Conservation (phyloP, 805 yeast genomes). For the Nakazawaea peltata region DNA sequence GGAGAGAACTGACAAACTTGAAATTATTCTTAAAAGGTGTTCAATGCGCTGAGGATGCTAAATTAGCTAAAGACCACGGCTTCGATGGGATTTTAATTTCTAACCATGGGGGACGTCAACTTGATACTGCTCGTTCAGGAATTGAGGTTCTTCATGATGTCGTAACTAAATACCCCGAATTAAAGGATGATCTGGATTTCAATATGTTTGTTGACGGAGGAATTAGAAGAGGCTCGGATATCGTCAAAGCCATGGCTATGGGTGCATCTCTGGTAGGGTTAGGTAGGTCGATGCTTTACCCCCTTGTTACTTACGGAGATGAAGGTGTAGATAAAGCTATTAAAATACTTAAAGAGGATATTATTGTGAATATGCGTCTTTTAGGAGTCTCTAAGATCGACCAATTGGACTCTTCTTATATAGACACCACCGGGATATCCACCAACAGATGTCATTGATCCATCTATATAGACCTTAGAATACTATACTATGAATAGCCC, state of each 20-base stretch:
- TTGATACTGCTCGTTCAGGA: slow-evolving; percentile 23
- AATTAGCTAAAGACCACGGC: slow-evolving; percentile 22
- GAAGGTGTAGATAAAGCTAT: slow-evolving; percentile 42
- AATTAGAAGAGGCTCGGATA: slow-evolving; percentile 26
- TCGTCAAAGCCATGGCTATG: slow-evolving; percentile 24
- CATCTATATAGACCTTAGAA: too few relatives aligned
- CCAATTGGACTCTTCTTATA: neutral
- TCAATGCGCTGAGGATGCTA: slow-evolving; percentile 14
- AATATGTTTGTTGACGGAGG: slow-evolving; percentile 29
- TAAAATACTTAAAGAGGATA: slow-evolving; percentile 49
- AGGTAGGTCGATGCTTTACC: slow-evolving; percentile 19
- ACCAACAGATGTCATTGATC: too few relatives aligned
- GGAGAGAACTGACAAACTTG: neutral
- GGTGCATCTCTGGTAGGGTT: slow-evolving; percentile 30
- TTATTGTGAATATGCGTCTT: slow-evolving; percentile 60
- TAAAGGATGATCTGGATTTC: slow-evolving; percentile 26
- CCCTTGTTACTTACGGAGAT: slow-evolving; percentile 11
- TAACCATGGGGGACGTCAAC: slow-evolving; percentile 27
- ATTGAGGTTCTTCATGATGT: slow-evolving; percentile 48
- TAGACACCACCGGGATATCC: neutral
- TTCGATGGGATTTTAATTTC: slow-evolving; percentile 25
- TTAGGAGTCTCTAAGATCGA: slow-evolving; percentile 32
- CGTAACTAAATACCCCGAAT: slow-evolving; percentile 31
- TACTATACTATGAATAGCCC: too few relatives aligned
- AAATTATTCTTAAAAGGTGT: slow-evolving; percentile 11